These are phyloP conservation scores for Aciculosporium take DNA, from an alignment of 2,329 filamentous ascomycete genomes.

Conservation along the genomic window DNA sequence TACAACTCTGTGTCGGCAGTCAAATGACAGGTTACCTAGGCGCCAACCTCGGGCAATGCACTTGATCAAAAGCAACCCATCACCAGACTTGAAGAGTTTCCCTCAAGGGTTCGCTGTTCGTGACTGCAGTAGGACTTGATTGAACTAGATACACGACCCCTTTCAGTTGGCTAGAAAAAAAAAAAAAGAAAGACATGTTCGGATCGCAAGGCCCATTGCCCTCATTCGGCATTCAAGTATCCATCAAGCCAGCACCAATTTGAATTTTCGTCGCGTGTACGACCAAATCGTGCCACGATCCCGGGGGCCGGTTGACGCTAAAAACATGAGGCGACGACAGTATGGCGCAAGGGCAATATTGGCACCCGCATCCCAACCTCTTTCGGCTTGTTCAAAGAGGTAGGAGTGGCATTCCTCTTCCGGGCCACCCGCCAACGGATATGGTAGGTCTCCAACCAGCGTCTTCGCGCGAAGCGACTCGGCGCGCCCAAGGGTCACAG, in stretches of 20 bases:
- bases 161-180: not conserved
- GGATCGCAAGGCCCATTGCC: too few relatives aligned
- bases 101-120: not conserved
- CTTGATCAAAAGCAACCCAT: too few relatives aligned
- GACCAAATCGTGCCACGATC: not conserved
- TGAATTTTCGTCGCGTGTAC: not conserved
- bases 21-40: too few relatives aligned
- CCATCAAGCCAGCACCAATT: not conserved
- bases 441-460: not conserved
- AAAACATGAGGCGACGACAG: not conserved
- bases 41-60: too few relatives aligned
- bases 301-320: not conserved
- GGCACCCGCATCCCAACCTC: too few relatives aligned
- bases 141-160: not conserved
- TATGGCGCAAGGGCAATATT: too few relatives aligned
- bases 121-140: not conserved
- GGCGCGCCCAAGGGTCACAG: not conserved
- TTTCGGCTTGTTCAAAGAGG: too few relatives aligned
- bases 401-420: not conserved
- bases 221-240: not conserved
- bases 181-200: not conserved
- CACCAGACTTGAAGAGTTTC: not conserved
- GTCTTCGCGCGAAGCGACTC: not conserved
- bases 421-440: not conserved
- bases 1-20: too few relatives aligned